A percentile compares a stretch with the other conserved stretches of the same genome.
These are phyloP conservation scores for Schoenoplectus tabernaemontani DNA, from an alignment of 202 grass and related monocot species.

Conservation along the genomic window DNA sequence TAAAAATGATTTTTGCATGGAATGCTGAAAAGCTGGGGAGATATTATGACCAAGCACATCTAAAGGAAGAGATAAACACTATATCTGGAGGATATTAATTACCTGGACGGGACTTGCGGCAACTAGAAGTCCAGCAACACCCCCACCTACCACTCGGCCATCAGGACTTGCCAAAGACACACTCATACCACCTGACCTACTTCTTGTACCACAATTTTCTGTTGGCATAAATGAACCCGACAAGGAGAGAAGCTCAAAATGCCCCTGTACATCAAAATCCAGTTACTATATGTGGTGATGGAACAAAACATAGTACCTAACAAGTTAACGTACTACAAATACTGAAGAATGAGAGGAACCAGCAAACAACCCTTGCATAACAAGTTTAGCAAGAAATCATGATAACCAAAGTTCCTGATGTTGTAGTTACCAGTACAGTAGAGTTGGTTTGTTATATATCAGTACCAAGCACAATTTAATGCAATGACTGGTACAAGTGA, in stretches of 20 bases:
- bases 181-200: constrained; percentile 69
- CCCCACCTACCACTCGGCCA: constrained; percentile 66
- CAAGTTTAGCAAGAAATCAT: not conserved
- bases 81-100: not conserved
- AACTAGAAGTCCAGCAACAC: constrained; percentile 62
- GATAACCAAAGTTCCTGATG: not conserved
- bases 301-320: not conserved
- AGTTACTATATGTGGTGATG: not conserved
- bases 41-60: not conserved
- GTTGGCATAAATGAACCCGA: constrained; percentile 67
- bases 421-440: too few species aligned
- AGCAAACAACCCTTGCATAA: not conserved
- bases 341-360: not conserved
- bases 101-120: constrained; percentile 69
- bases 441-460: constrained; percentile 1
- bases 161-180: constrained; percentile 50
- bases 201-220: constrained; percentile 44
- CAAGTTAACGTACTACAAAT: not conserved
- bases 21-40: not conserved
- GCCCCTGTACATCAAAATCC: constrained; percentile 30
- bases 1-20: not conserved
- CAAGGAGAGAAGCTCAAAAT: constrained; percentile 58
- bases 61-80: not conserved
- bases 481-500: not conserved
- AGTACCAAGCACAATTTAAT: not conserved